These are phyloP conservation scores for Podaxis sp. DNA, from an alignment of 768 basidiomycete species.

Conservation along the genomic window DNA sequence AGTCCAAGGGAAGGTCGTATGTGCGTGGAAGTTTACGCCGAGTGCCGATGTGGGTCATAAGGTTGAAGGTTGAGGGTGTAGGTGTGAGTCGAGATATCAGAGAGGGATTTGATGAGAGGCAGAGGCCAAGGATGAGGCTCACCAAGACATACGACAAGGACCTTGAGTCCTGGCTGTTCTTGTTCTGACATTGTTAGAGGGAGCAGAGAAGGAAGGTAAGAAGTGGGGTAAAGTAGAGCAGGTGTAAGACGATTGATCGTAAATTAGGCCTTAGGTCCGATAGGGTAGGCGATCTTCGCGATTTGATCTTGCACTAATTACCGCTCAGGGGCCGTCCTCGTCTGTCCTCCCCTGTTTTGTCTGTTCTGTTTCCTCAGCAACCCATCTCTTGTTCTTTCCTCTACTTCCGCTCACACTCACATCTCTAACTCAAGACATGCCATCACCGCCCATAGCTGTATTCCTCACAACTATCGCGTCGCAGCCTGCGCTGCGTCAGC, in stretches of 20 bases:
- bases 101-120: not conserved
- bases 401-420: not conserved
- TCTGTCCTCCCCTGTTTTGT: not conserved
- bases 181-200: constrained; percentile 17
- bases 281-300: constrained; percentile 3
- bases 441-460: constrained; percentile 79
- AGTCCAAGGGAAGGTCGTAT: no score
- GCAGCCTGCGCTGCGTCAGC: constrained; percentile 71
- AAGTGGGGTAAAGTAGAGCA: not conserved
- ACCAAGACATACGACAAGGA: constrained; percentile 74
- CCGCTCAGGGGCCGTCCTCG: not conserved
- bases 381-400: not conserved
- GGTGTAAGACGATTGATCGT: not conserved
- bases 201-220: not conserved
- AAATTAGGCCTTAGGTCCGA: not conserved
- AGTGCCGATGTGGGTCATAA: not conserved
- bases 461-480: constrained; percentile 90
- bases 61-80: not conserved
- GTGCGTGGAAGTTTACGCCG: no score
- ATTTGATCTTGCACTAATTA: constrained; percentile 1
- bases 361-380: not conserved
- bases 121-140: constrained; percentile 1
- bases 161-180: constrained; percentile 37
- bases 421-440: constrained; percentile 38
- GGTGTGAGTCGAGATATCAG: not conserved